Percentiles rank a stretch among this genome's conserved stretches.
phyloP scores from a whole-genome alignment of 2,329 filamentous ascomycete species.

The Juglanconis juglandina region DNA sequence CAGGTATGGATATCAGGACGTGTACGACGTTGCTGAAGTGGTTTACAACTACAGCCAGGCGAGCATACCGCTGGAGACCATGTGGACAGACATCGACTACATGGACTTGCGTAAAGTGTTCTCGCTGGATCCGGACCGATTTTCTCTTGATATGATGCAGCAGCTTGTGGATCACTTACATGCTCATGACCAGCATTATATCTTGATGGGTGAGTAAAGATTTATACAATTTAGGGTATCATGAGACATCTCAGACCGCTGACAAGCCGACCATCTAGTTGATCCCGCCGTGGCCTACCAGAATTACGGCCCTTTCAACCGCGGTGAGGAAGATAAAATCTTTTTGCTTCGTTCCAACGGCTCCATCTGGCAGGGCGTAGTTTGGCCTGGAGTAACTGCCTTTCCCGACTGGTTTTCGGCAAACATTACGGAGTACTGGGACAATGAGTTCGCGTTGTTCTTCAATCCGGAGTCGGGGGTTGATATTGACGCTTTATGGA shows the following conservation, averaged over 20 bases:
- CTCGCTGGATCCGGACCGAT: conserved; percentile 61
- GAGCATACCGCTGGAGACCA: conserved; percentile 64
- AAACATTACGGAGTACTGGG: conserved; percentile 66
- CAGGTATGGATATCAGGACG: conserved; percentile 62
- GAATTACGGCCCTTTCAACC: conserved; percentile 41
- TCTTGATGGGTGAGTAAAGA: conserved; percentile 54
- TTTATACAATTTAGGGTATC: neutral
- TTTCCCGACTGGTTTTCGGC: conserved; percentile 76
- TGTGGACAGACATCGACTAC: conserved; percentile 66
- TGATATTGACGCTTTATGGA: conserved; percentile 76
- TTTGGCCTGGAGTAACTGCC: conserved; percentile 72
- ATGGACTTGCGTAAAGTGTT: conserved; percentile 59
- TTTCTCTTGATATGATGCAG: conserved; percentile 59
- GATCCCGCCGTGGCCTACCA: conserved; percentile 61
- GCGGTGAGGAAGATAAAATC: conserved; percentile 40
- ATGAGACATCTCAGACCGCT: neutral
- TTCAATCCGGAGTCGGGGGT: conserved; percentile 63
- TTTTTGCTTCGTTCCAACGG: conserved; percentile 54
- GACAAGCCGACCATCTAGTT: conserved; percentile 62
- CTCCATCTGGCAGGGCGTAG: conserved; percentile 58
- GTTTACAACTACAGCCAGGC: conserved; percentile 65
- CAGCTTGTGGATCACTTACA: conserved; percentile 67
- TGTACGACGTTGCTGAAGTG: conserved; percentile 63
- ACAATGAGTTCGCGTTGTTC: conserved; percentile 61
- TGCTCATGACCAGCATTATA: conserved; percentile 63